phyloP scores from a whole-genome alignment of 2,329 filamentous ascomycete species.

The Amauroascus niger region DNA sequence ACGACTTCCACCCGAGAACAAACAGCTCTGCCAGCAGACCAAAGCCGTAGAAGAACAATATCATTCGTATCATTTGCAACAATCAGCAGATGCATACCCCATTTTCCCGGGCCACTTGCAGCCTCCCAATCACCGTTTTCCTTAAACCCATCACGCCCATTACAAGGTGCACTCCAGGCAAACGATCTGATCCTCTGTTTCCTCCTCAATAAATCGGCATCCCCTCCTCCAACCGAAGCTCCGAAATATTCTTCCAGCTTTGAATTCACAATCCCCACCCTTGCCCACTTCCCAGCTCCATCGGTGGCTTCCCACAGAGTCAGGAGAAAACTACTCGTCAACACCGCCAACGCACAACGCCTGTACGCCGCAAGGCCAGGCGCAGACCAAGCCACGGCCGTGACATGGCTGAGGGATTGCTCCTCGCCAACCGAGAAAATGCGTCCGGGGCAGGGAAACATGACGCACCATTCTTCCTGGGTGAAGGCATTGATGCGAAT shows the following conservation, averaged over 20 bases:
- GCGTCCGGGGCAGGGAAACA: constrained; percentile 38
- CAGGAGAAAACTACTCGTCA: constrained; percentile 48
- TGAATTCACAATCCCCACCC: constrained; percentile 46
- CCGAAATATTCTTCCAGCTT: constrained; percentile 36
- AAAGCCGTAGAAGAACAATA: constrained; percentile 24
- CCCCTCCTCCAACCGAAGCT: constrained; percentile 15
- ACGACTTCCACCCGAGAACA: constrained; percentile 24
- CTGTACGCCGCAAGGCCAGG: constrained; percentile 47
- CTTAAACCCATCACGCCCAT: not conserved
- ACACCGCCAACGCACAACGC: constrained; percentile 45
- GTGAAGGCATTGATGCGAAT: constrained; percentile 47
- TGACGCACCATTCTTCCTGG: constrained; percentile 40
- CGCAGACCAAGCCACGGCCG: constrained; percentile 48
- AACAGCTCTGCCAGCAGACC: not conserved
- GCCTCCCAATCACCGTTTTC: constrained; percentile 8
- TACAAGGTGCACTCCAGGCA: constrained; percentile 27
- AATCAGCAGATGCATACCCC: constrained; percentile 30
- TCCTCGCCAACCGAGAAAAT: constrained; percentile 51
- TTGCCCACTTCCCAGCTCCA: constrained; percentile 41
- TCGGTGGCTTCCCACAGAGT: constrained; percentile 48
- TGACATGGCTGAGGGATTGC: constrained; percentile 44
- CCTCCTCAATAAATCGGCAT: constrained; percentile 20
- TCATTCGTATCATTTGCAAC: constrained; percentile 35
- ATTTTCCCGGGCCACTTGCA: constrained; percentile 17
- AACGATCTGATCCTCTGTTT: constrained; percentile 34